phyloP scores from a whole-genome alignment of 2,329 filamentous ascomycete species.

The Trichoderma koningiopsis region DNA sequence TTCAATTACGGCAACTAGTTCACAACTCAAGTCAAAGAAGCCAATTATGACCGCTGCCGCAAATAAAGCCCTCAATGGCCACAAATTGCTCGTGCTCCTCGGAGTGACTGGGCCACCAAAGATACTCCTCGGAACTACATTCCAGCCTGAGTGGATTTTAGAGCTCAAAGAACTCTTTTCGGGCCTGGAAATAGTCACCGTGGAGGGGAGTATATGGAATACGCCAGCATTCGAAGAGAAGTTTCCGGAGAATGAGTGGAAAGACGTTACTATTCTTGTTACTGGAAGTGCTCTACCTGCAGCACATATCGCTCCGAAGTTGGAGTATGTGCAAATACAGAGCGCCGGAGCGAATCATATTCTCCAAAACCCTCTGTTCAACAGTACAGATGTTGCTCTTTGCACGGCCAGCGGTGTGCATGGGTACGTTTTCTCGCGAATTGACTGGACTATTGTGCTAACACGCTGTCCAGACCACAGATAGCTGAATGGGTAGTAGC shows the following conservation, averaged over 20 bases:
- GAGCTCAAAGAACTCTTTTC: conserved; percentile 46
- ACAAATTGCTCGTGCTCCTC: conserved; percentile 49
- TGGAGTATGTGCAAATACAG: conserved; percentile 57
- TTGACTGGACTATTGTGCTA: neutral
- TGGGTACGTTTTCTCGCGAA: conserved; percentile 43
- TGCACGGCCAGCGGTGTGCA: conserved; percentile 62
- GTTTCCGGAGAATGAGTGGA: conserved; percentile 46
- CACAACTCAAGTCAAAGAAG: neutral
- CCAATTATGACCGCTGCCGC: neutral
- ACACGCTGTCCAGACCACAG: conserved; percentile 47
- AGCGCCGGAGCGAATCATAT: conserved; percentile 58
- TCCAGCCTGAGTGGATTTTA: conserved; percentile 37
- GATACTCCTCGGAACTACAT: neutral
- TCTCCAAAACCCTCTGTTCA: conserved; percentile 49
- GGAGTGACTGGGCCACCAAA: conserved; percentile 30
- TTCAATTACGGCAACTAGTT: neutral
- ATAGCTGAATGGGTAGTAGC: conserved; percentile 60
- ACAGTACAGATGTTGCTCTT: conserved; percentile 53
- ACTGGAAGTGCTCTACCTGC: conserved; percentile 48
- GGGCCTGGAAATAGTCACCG: conserved; percentile 45
- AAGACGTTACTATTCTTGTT: conserved; percentile 52
- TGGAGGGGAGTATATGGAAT: conserved; percentile 36
- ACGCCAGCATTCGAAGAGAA: conserved; percentile 26
- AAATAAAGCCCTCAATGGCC: conserved; percentile 45
- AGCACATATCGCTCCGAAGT: conserved; percentile 46